phyloP scores from a whole-genome alignment of 129 eudicot species.

The Tagetes patula region DNA sequence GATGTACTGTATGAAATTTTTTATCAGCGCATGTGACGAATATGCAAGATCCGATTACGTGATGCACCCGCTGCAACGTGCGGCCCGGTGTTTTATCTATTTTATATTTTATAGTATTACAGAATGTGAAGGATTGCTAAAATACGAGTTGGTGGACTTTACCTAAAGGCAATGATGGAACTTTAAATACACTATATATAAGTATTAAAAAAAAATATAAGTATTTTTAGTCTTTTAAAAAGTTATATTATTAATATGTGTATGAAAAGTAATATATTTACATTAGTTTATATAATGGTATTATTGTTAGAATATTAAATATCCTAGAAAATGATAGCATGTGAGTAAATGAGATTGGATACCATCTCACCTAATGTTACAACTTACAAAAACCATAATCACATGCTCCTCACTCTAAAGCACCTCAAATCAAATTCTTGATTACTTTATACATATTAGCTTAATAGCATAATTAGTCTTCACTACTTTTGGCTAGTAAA shows the following conservation, averaged over 20 bases:
- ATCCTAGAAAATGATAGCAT: constrained; percentile 15
- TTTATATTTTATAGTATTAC: not conserved
- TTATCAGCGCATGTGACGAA: too few relatives aligned
- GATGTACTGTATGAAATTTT: too few relatives aligned
- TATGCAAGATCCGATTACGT: too few relatives aligned
- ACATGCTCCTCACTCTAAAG: constrained; percentile 37
- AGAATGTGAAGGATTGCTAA: not conserved
- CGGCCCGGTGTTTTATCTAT: too few relatives aligned
- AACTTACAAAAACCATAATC: constrained; percentile 24
- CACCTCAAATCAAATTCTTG: constrained; percentile 25
- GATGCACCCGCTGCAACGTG: too few relatives aligned
- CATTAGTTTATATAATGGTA: not conserved
- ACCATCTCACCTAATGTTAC: constrained; percentile 15
- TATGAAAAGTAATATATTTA: not conserved
- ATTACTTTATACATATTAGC: constrained; percentile 25
- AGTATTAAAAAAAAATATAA: too few relatives aligned
- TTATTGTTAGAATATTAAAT: not conserved
- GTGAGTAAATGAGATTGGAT: constrained; percentile 10
- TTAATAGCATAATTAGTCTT: constrained; percentile 20
- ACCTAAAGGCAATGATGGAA: not conserved
- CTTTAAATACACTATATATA: not conserved
- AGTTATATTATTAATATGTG: not conserved
- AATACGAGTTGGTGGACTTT: constrained; percentile 7
- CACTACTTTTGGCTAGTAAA: constrained; percentile 30
- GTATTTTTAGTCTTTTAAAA: too few relatives aligned